Evolutionary conservation across 2,329 filamentous ascomycete species (phyloP).

Genomic region (Xylaria sp.): DNA sequence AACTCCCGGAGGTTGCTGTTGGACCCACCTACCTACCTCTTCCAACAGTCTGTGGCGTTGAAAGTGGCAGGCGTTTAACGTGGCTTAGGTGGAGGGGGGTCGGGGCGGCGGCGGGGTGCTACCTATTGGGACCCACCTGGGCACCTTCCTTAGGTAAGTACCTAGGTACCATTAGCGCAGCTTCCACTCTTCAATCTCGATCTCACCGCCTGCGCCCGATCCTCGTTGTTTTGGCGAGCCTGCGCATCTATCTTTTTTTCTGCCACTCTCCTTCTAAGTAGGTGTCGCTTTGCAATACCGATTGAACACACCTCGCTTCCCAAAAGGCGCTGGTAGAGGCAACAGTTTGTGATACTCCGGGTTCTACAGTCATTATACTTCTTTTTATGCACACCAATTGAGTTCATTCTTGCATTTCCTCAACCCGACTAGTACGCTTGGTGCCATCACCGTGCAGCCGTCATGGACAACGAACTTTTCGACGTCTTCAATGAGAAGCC

Average conservation of each 20-base stretch:
- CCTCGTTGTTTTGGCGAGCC: not conserved
- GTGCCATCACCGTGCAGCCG: too few relatives aligned
- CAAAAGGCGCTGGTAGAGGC: not conserved
- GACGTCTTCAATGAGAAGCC: conserved; percentile 78
- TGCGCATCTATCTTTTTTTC: conserved; percentile 34
- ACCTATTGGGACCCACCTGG: too few relatives aligned
- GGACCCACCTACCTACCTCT: not conserved
- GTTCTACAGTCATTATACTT: not conserved
- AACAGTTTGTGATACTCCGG: not conserved
- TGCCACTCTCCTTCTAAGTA: conserved; percentile 31
- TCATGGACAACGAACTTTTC: conserved; percentile 74
- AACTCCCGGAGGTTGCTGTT: conserved; percentile 14
- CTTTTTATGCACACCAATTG: not conserved
- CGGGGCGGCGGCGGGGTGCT: too few relatives aligned
- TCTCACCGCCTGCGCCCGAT: conserved; percentile 34
- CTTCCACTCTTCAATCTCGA: too few relatives aligned
- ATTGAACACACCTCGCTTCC: not conserved
- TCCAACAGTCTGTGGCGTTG: too few relatives aligned
- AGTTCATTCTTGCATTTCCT: not conserved
- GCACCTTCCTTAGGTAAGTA: too few relatives aligned
- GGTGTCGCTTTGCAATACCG: too few relatives aligned
- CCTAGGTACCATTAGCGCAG: too few relatives aligned
- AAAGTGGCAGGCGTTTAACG: too few relatives aligned
- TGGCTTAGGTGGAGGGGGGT: too few relatives aligned
- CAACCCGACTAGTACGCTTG: too few relatives aligned